phyloP scores from a whole-genome alignment of 2,329 filamentous ascomycete species.

The Onygena corvina region DNA sequence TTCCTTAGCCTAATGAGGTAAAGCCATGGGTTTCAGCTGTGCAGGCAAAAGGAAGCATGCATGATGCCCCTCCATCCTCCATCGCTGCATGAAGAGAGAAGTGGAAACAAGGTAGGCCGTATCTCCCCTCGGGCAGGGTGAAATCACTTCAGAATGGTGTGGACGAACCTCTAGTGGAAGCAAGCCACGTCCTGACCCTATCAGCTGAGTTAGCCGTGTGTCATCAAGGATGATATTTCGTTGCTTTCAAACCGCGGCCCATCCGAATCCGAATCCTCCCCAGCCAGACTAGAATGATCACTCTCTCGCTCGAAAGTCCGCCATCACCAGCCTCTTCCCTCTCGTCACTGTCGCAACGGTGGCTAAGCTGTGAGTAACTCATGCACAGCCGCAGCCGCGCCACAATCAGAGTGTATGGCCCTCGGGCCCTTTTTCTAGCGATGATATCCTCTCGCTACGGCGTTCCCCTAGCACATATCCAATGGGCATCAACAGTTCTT shows the following conservation, averaged over 20 bases:
- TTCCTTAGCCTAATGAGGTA: background rate
- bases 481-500: too few species aligned
- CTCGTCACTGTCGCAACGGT: too few species aligned
- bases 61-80: background rate
- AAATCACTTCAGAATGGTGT: background rate
- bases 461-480: too few species aligned
- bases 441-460: too few species aligned
- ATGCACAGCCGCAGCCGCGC: too few species aligned
- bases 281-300: too few species aligned
- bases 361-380: too few species aligned
- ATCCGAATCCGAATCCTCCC: background rate
- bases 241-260: background rate
- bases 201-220: background rate
- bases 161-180: background rate
- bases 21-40: background rate
- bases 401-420: too few species aligned
- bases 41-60: background rate
- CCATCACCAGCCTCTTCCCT: too few species aligned
- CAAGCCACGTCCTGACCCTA: background rate
- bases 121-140: too few species aligned
- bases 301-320: too few species aligned
- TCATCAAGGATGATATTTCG: background rate
- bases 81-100: background rate
- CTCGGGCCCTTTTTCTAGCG: too few species aligned
- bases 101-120: background rate